phyloP scores from a whole-genome alignment of 805 yeast genomes.

The Tetrapisispora pingtungensis region DNA sequence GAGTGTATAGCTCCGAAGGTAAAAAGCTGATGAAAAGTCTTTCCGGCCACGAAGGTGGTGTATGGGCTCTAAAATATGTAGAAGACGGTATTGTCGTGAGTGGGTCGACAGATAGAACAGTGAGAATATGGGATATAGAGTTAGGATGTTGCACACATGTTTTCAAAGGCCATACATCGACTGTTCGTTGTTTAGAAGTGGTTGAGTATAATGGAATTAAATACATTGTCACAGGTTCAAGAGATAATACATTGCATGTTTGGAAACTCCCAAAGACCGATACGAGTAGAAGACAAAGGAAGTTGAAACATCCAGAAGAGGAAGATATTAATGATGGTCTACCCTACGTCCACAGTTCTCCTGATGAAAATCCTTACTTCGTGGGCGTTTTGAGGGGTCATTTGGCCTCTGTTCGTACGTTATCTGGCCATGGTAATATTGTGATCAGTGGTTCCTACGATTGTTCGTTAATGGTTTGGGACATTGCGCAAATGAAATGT shows the following conservation, averaged over 20 bases:
- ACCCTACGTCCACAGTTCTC: slow-evolving; percentile 26
- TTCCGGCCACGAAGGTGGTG: slow-evolving; percentile 93
- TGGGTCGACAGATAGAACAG: slow-evolving; percentile 91
- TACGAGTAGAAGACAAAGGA: slow-evolving; percentile 3
- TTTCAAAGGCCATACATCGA: slow-evolving; percentile 83
- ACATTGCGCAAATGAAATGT: slow-evolving; percentile 63
- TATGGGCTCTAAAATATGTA: slow-evolving; percentile 93
- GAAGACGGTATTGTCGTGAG: slow-evolving; percentile 63
- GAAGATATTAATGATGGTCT: slow-evolving; percentile 58
- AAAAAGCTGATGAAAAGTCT: slow-evolving; percentile 57
- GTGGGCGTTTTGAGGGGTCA: slow-evolving; percentile 66
- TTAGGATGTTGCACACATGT: slow-evolving; percentile 84
- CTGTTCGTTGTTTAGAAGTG: slow-evolving; percentile 85
- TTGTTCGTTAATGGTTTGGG: slow-evolving; percentile 87
- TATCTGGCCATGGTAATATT: slow-evolving; percentile 74
- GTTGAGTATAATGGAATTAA: slow-evolving; percentile 59
- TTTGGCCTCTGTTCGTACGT: slow-evolving; percentile 75
- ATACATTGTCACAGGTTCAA: slow-evolving; percentile 64
- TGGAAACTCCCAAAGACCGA: slow-evolving; percentile 66
- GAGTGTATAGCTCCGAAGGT: slow-evolving; percentile 66
- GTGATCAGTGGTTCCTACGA: slow-evolving; percentile 89
- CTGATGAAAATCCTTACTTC: slow-evolving; percentile 46
- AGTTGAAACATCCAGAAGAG: background rate
- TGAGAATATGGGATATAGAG: slow-evolving; percentile 84
- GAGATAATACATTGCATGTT: slow-evolving; percentile 73